Evolutionary conservation across 2,329 filamentous ascomycete genomes (phyloP).

Genomic region (Penicillium sp.): DNA sequence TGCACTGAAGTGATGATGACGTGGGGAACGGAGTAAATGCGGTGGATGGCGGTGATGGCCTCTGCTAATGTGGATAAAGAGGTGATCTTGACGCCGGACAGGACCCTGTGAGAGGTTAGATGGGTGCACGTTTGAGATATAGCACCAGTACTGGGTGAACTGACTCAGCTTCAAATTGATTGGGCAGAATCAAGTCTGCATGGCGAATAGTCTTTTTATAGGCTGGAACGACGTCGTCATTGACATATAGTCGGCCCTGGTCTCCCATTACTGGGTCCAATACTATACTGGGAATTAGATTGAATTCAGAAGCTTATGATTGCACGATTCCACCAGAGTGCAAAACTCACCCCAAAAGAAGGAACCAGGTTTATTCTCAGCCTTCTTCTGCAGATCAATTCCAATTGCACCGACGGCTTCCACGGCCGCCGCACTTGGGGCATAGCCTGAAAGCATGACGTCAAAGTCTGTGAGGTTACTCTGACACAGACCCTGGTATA

Average conservation of each 20-base stretch:
- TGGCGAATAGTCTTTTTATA: constrained; percentile 78
- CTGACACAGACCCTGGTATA: constrained; percentile 82
- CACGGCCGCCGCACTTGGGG: constrained; percentile 82
- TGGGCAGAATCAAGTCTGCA: constrained; percentile 90
- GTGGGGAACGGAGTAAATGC: constrained; percentile 75
- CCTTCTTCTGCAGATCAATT: constrained; percentile 71
- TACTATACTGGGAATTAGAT: constrained; percentile 49
- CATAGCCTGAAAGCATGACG: constrained; percentile 92
- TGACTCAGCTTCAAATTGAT: constrained; percentile 96
- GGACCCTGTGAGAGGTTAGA: constrained; percentile 56
- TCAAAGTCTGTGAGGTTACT: constrained; percentile 87
- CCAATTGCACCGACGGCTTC: constrained; percentile 82
- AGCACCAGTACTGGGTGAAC: constrained; percentile 29
- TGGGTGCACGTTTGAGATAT: background rate
- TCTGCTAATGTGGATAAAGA: constrained; percentile 70
- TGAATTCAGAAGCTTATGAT: background rate
- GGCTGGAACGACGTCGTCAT: constrained; percentile 84
- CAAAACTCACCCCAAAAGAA: constrained; percentile 77
- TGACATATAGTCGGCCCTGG: constrained; percentile 87
- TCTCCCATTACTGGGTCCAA: constrained; percentile 99
- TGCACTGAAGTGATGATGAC: constrained; percentile 90
- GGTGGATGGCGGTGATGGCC: constrained; percentile 77
- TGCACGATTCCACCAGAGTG: background rate
- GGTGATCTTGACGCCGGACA: constrained; percentile 81
- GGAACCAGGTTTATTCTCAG: constrained; percentile 63